Conservation (phyloP, 2,329 filamentous ascomycete genomes). For the Fusarium compactum region DNA sequence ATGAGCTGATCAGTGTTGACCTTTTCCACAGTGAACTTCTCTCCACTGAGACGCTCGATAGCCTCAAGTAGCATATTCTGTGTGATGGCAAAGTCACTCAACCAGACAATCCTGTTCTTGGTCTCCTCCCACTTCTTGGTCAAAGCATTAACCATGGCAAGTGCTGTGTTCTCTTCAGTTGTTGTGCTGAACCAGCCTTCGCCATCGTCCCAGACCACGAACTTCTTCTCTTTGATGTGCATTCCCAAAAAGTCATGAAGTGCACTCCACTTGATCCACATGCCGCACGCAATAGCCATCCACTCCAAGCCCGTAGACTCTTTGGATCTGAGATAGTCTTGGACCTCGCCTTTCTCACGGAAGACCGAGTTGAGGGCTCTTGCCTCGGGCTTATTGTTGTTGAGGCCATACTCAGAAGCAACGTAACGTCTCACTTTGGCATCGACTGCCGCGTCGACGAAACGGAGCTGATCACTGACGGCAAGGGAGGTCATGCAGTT, state of each 20-base stretch:
- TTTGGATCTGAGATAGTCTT: conserved; percentile 14
- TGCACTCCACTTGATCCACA: conserved; percentile 25
- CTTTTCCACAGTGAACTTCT: neutral
- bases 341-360: conserved; percentile 15
- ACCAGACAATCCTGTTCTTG: conserved; percentile 9
- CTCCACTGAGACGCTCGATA: neutral
- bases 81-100: conserved; percentile 13
- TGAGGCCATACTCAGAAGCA: conserved; percentile 8
- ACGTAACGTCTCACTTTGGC: conserved; percentile 8
- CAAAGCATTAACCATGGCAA: conserved; percentile 1
- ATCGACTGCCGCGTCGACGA: conserved; percentile 1
- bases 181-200: conserved; percentile 16
- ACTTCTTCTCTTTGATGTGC: conserved; percentile 20
- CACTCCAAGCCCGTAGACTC: conserved; percentile 2
- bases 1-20: neutral
- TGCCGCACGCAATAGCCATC: conserved; percentile 18
- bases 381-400: conserved; percentile 14
- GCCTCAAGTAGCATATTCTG: conserved; percentile 10
- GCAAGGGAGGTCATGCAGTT: conserved; percentile 22
- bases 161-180: conserved; percentile 8
- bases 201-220: conserved; percentile 12
- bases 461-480: conserved; percentile 11
- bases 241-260: conserved; percentile 6
- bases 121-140: conserved; percentile 16
- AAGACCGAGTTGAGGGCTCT: conserved; percentile 8